Conservation (phyloP, 2,329 filamentous ascomycete genomes). For the Verticillium isaacii region DNA sequence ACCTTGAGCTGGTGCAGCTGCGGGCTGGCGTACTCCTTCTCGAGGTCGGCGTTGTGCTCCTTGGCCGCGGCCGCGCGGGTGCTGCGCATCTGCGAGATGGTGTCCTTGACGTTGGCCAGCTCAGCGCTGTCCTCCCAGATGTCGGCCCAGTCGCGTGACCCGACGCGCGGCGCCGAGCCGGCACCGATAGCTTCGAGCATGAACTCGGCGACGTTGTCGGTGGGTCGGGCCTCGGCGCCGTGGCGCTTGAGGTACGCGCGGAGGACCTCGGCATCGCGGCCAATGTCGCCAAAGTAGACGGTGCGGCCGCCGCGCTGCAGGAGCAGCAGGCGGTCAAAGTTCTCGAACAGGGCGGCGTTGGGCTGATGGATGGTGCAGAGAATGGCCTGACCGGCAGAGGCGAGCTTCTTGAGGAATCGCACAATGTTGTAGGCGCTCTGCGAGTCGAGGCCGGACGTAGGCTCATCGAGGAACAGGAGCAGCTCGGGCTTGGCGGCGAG, state of each 20-base stretch:
- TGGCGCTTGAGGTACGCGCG: slow-evolving; percentile 59
- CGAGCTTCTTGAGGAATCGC: slow-evolving; percentile 71
- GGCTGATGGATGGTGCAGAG: slow-evolving; percentile 91
- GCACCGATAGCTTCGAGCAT: slow-evolving; percentile 85
- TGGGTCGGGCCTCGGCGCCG: slow-evolving; percentile 53
- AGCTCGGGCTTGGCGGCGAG: slow-evolving; percentile 77
- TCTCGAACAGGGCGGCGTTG: slow-evolving; percentile 79
- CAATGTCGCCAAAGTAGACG: slow-evolving; percentile 84
- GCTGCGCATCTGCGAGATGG: slow-evolving; percentile 63
- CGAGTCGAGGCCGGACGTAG: slow-evolving; percentile 69
- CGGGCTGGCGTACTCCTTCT: slow-evolving; percentile 80
- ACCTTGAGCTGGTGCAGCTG: slow-evolving; percentile 72
- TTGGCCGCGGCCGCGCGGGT: slow-evolving; percentile 40
- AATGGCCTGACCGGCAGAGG: slow-evolving; percentile 78
- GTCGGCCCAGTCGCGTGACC: slow-evolving; percentile 73
- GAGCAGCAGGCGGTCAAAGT: slow-evolving; percentile 78
- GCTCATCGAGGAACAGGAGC: slow-evolving; percentile 74
- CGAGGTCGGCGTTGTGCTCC: slow-evolving; percentile 43
- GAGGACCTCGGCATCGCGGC: slow-evolving; percentile 65
- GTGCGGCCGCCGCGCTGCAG: slow-evolving; percentile 74
- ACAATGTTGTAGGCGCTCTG: slow-evolving; percentile 74
- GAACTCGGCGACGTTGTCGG: slow-evolving; percentile 65
- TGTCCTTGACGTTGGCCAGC: slow-evolving; percentile 59
- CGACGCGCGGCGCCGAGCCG: slow-evolving; percentile 66
- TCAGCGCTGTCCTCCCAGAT: slow-evolving; percentile 73